Conservation (phyloP, 202 grass and related monocot species). For the Elaeis oleifera region DNA sequence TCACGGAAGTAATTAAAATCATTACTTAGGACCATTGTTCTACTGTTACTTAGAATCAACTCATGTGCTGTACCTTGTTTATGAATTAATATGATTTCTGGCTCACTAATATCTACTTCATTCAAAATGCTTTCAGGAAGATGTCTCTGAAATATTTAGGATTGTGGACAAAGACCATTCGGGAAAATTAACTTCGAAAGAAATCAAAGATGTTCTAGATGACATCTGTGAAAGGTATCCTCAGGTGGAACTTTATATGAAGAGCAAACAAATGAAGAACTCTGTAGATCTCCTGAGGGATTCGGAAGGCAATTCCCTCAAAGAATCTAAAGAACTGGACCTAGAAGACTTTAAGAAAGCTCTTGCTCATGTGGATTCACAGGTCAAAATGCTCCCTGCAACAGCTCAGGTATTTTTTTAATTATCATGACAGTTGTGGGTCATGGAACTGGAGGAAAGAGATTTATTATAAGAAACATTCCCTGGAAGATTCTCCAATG, state of each 20-base stretch:
- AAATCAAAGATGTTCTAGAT: constrained; percentile 60
- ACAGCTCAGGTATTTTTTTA: constrained; percentile 55
- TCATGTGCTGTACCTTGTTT: neutral
- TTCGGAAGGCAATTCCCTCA: constrained; percentile 29
- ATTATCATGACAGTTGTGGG: too few relatives aligned
- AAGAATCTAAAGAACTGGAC: constrained; percentile 51
- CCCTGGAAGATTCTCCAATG: too few relatives aligned
- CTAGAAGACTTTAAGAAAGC: constrained; percentile 63
- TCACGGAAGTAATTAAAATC: too few relatives aligned
- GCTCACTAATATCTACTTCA: neutral
- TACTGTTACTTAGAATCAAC: neutral
- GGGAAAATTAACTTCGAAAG: constrained; percentile 48
- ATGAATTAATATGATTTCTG: neutral
- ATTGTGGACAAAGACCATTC: constrained; percentile 65
- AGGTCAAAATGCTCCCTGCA: constrained; percentile 74
- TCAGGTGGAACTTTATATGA: constrained; percentile 67
- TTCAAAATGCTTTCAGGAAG: constrained; percentile 29
- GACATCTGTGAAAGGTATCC: constrained; percentile 73
- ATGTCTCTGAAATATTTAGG: constrained; percentile 46
- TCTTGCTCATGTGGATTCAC: constrained; percentile 57
- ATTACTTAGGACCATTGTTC: too few relatives aligned
- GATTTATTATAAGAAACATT: too few relatives aligned
- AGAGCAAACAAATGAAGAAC: constrained; percentile 55
- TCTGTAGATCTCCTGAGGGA: constrained; percentile 62
- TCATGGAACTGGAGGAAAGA: too few relatives aligned